These are phyloP conservation scores for Magnusiomyces magnusii DNA, from an alignment of 1,139 yeast species.

Conservation along the genomic window DNA sequence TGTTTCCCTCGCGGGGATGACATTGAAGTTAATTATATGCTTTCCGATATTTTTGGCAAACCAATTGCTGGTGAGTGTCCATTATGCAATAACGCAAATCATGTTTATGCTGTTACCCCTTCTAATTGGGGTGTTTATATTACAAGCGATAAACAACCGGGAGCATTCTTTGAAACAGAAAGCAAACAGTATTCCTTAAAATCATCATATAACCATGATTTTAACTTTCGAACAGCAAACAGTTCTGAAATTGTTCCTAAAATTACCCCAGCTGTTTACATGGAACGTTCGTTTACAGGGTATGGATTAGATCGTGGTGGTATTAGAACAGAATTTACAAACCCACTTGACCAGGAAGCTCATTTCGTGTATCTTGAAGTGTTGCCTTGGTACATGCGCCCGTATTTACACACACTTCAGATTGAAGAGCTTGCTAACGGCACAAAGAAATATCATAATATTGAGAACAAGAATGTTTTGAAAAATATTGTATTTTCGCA, in stretches of 20 bases:
- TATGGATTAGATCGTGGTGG: slow-evolving; percentile 91
- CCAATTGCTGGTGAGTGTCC: slow-evolving; percentile 57
- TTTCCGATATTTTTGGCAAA: slow-evolving; percentile 65
- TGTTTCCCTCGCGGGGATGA: slow-evolving; percentile 72
- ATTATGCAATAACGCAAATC: slow-evolving; percentile 29
- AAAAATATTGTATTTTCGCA: slow-evolving; percentile 59
- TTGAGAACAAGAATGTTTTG: slow-evolving; percentile 27
- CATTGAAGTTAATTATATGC: slow-evolving; percentile 43
- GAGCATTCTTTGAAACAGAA: slow-evolving; percentile 7
- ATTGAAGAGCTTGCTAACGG: slow-evolving; percentile 19
- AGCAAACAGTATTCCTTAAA: slow-evolving; percentile 18
- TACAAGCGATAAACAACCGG: slow-evolving; percentile 11
- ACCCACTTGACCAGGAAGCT: slow-evolving; percentile 41
- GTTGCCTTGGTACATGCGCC: slow-evolving; percentile 88
- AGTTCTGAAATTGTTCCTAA: slow-evolving; percentile 27
- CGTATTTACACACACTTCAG: slow-evolving; percentile 63
- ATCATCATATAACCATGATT: slow-evolving; percentile 31
- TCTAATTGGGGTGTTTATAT: slow-evolving; percentile 24
- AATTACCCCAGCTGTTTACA: slow-evolving; percentile 55
- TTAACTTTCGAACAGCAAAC: slow-evolving; percentile 37
- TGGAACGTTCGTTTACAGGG: slow-evolving; percentile 84
- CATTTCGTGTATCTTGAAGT: slow-evolving; percentile 65
- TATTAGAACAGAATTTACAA: slow-evolving; percentile 64
- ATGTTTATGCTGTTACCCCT: slow-evolving; percentile 25
- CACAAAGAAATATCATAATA: slow-evolving; percentile 18